These are phyloP conservation scores for Gymnopilus dilepis DNA, from an alignment of 768 basidiomycete genomes.

Conservation along the genomic window DNA sequence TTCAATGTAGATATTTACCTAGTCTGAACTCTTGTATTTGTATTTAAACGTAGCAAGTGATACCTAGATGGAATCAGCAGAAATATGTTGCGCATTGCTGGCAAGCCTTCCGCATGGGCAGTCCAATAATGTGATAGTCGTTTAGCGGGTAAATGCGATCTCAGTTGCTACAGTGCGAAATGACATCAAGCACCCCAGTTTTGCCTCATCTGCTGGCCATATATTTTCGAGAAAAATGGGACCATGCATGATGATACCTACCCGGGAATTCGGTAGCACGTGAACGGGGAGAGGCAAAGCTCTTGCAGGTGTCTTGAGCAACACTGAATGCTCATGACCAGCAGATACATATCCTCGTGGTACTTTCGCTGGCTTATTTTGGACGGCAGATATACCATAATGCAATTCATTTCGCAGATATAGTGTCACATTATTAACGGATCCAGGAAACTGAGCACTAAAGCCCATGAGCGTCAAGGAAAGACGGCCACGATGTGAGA, in stretches of 20 bases:
- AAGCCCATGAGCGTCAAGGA: slow-evolving; percentile 4
- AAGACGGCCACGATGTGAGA: slow-evolving; percentile 2
- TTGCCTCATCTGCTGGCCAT: neutral
- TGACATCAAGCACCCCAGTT: slow-evolving; percentile 12
- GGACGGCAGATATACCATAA: neutral
- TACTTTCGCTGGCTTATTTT: neutral
- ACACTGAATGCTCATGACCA: neutral
- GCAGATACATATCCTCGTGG: too few relatives aligned
- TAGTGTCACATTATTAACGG: neutral
- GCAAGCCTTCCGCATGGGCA: neutral
- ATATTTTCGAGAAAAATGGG: slow-evolving; percentile 8
- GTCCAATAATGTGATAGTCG: neutral
- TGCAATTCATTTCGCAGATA: neutral
- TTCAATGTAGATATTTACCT: slow-evolving; percentile 17
- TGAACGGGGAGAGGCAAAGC: slow-evolving; percentile 9
- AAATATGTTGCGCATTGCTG: neutral
- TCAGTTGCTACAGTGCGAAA: slow-evolving; percentile 4
- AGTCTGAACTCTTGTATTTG: slow-evolving; percentile 17
- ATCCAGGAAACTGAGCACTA: neutral
- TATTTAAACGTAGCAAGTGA: slow-evolving; percentile 12
- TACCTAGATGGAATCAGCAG: slow-evolving; percentile 4
- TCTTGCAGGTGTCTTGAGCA: neutral
- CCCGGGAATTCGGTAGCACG: slow-evolving; percentile 11
- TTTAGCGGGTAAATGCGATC: neutral
- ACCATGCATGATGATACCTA: slow-evolving; percentile 6